phyloP scores from a whole-genome alignment of 495 filamentous ascomycete species.

The Penicillium silybi region DNA sequence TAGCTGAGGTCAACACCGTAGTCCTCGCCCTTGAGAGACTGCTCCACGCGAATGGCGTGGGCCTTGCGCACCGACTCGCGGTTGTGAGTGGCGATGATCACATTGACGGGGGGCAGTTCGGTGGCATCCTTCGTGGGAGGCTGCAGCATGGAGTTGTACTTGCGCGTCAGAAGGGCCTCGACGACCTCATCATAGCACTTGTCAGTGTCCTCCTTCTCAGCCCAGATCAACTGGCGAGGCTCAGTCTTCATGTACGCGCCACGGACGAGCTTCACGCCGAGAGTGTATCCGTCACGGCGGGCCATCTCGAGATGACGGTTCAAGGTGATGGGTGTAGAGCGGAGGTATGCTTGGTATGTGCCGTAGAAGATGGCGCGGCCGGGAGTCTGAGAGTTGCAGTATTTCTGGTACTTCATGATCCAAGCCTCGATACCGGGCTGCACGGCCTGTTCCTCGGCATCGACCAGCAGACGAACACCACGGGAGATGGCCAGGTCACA shows the following conservation, averaged over 20 bases:
- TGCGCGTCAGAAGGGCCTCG: constrained; percentile 52
- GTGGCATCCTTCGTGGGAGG: constrained; percentile 27
- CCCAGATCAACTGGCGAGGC: constrained; percentile 72
- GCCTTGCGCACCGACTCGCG: constrained; percentile 72
- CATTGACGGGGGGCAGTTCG: constrained; percentile 58
- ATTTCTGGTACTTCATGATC: constrained; percentile 75
- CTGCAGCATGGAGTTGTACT: constrained; percentile 50
- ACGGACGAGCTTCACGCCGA: constrained; percentile 88
- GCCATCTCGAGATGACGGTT: constrained; percentile 64
- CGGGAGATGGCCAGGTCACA: constrained; percentile 70
- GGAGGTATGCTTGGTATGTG: constrained; percentile 84
- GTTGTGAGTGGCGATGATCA: constrained; percentile 92
- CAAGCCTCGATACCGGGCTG: constrained; percentile 84
- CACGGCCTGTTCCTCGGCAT: constrained; percentile 80
- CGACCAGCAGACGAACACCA: constrained; percentile 75
- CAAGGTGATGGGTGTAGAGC: constrained; percentile 61
- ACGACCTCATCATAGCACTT: constrained; percentile 58
- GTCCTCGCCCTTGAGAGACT: constrained; percentile 38
- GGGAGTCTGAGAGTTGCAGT: constrained; percentile 62
- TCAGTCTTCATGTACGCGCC: constrained; percentile 86
- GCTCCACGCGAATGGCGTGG: constrained; percentile 52
- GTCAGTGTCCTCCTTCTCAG: constrained; percentile 80
- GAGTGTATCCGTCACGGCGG: constrained; percentile 62
- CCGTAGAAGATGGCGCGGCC: constrained; percentile 63
- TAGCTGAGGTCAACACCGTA: constrained; percentile 64